phyloP scores from a whole-genome alignment of 116 monocot species.

The Phalaenopsis hybrid region DNA sequence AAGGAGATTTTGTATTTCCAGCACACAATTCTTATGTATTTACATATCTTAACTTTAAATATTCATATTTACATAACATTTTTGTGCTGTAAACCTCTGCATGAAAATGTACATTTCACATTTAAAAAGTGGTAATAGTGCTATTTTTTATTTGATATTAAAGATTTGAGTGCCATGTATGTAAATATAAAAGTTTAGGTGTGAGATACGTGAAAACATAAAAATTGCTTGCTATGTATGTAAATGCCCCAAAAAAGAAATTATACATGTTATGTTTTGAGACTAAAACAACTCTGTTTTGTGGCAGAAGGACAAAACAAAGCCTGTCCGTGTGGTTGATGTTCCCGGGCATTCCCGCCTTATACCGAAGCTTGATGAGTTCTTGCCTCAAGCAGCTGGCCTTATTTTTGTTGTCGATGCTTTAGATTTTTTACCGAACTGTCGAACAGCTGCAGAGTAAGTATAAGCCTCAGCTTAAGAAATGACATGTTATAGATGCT shows the following conservation, averaged over 20 bases:
- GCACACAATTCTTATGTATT: no score
- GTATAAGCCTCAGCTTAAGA: constrained; percentile 11
- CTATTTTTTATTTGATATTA: no score
- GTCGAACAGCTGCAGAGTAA: constrained; percentile 79
- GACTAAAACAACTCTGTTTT: background rate
- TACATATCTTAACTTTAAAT: no score
- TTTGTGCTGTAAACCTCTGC: no score
- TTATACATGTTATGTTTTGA: background rate
- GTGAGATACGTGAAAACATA: no score
- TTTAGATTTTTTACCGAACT: constrained; percentile 82
- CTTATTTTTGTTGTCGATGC: constrained; percentile 92
- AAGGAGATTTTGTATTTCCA: no score
- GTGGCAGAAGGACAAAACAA: constrained; percentile 52
- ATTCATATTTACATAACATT: no score
- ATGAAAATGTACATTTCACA: no score
- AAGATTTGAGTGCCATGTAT: no score
- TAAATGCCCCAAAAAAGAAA: background rate
- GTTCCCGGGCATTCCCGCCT: constrained; percentile 92
- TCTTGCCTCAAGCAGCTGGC: constrained; percentile 73
- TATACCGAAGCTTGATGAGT: constrained; percentile 74
- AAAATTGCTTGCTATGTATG: no score
- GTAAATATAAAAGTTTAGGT: no score
- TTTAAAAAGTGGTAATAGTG: no score
- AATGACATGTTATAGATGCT: background rate
- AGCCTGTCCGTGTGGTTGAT: constrained; percentile 79